phyloP scores from a whole-genome alignment of 1,139 yeast genomes.

The Protomyces gravidus region DNA sequence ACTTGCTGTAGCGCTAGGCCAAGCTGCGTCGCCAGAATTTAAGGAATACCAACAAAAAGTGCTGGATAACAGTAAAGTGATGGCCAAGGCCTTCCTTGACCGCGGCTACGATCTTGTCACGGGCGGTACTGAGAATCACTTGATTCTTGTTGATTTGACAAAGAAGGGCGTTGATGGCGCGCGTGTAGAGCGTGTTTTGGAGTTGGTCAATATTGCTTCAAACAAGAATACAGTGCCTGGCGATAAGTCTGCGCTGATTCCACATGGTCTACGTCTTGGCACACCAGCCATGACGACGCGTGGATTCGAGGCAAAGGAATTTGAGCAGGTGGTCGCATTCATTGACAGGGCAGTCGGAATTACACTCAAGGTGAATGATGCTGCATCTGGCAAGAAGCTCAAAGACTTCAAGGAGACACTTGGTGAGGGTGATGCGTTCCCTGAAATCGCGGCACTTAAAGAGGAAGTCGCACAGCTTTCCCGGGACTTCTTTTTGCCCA shows the following conservation, averaged over 20 bases:
- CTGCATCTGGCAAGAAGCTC: constrained; percentile 78
- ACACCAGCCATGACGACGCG: constrained; percentile 99
- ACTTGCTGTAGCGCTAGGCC: constrained; percentile 91
- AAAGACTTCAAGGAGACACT: constrained; percentile 87
- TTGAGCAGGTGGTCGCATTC: constrained; percentile 72
- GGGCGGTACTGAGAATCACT: constrained; percentile 93
- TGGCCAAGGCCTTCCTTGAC: constrained; percentile 66
- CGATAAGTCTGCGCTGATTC: constrained; percentile 94
- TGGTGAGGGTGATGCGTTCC: constrained; percentile 53
- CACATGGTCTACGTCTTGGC: constrained; percentile 97
- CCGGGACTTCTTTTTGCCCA: constrained; percentile 84
- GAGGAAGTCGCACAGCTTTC: constrained; percentile 87
- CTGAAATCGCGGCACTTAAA: constrained; percentile 63
- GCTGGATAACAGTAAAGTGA: constrained; percentile 78
- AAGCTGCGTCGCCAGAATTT: constrained; percentile 88
- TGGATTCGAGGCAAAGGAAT: constrained; percentile 86
- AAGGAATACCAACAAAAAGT: constrained; percentile 86
- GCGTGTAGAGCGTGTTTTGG: constrained; percentile 91
- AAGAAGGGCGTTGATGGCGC: constrained; percentile 96
- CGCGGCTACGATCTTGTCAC: constrained; percentile 81
- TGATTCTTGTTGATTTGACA: constrained; percentile 76
- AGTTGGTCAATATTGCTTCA: constrained; percentile 89
- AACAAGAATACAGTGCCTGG: constrained; percentile 98
- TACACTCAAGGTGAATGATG: constrained; percentile 73
- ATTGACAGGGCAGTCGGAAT: constrained; percentile 78